These are phyloP conservation scores for Phytophthora lateralis DNA, from an alignment of 352 stramenopile genomes.

Conservation along the genomic window DNA sequence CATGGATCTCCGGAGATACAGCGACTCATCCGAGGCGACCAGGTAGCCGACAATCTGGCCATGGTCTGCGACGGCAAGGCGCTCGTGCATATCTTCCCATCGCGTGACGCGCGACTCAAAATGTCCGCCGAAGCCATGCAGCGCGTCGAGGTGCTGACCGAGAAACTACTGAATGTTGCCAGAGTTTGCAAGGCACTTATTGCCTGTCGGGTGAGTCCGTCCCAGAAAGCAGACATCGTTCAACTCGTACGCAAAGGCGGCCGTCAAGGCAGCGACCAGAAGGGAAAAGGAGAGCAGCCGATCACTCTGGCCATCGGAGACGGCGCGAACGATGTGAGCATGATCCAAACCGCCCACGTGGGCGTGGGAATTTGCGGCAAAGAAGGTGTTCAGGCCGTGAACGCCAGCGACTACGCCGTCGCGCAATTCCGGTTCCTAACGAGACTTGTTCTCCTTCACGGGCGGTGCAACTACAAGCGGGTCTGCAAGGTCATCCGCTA, in stretches of 20 bases:
- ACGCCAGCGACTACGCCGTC: constrained; percentile 94
- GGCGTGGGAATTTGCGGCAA: constrained; percentile 98
- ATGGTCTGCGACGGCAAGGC: constrained; percentile 75
- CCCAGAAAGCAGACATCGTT: constrained; percentile 84
- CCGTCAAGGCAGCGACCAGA: constrained; percentile 1
- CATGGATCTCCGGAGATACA: constrained; percentile 49
- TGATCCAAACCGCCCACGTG: constrained; percentile 98
- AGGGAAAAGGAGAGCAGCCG: constrained; percentile 38
- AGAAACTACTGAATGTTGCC: constrained; percentile 58
- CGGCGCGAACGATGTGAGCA: constrained; percentile 98
- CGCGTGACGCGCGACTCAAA: constrained; percentile 48
- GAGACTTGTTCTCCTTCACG: constrained; percentile 95
- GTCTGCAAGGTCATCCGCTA: constrained; percentile 95
- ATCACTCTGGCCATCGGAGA: constrained; percentile 97
- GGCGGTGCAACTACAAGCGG: constrained; percentile 96
- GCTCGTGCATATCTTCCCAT: constrained; percentile 71
- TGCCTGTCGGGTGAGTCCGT: constrained; percentile 83
- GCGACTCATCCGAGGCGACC: constrained; percentile 37
- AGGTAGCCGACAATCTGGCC: constrained; percentile 53
- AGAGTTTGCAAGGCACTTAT: constrained; percentile 78
- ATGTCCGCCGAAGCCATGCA: constrained; percentile 37
- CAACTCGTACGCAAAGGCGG: constrained; percentile 59
- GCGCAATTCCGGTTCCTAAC: constrained; percentile 96
- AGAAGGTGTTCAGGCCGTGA: constrained; percentile 97
- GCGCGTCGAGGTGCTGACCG: constrained; percentile 38